Conservation (phyloP, 805 yeast genomes). For the Candida ponderosae region DNA sequence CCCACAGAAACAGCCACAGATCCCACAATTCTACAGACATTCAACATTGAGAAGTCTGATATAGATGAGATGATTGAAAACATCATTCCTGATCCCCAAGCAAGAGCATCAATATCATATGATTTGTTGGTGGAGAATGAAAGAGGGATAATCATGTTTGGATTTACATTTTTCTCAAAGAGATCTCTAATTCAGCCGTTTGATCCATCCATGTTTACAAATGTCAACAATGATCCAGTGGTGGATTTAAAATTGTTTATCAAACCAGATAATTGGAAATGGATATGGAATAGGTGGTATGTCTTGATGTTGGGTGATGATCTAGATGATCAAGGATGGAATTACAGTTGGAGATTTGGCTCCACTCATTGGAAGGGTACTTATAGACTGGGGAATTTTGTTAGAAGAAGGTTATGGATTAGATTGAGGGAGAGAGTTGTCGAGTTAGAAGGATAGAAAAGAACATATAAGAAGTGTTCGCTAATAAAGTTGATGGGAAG, state of each 20-base stretch:
- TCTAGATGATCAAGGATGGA: constrained; percentile 85
- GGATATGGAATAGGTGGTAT: constrained; percentile 70
- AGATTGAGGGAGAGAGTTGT: constrained; percentile 20
- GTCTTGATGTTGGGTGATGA: constrained; percentile 56
- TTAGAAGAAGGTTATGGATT: constrained; percentile 62
- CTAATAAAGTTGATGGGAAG: not conserved
- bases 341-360: constrained; percentile 46
- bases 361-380: constrained; percentile 57
- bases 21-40: not conserved
- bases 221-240: constrained; percentile 19
- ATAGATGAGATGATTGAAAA: not conserved
- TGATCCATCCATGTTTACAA: constrained; percentile 36
- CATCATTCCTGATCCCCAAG: not conserved
- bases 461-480: not conserved
- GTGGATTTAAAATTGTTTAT: constrained; percentile 17
- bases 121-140: constrained; percentile 47
- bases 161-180: constrained; percentile 41
- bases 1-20: too few relatives aligned
- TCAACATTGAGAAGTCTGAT: not conserved
- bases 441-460: not conserved
- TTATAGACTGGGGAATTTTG: constrained; percentile 48
- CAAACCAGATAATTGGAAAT: constrained; percentile 55
- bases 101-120: constrained; percentile 5
- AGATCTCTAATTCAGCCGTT: constrained; percentile 36
- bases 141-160: constrained; percentile 44